phyloP scores from a whole-genome alignment of 225 moss, liverwort and hornwort genomes.

The Bryoerythrophyllum caledonicum region DNA sequence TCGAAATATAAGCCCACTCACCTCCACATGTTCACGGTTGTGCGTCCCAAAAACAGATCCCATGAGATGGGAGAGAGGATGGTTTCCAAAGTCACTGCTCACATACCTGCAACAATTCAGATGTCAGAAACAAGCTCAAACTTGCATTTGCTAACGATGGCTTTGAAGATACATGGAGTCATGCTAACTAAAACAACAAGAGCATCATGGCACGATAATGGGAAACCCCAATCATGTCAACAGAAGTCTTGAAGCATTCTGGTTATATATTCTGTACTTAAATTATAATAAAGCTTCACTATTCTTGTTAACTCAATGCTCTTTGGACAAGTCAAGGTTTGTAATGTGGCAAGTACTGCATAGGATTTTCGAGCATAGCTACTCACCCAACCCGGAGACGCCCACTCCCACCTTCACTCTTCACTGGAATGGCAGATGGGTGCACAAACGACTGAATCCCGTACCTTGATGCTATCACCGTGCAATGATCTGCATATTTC shows the following conservation, averaged over 20 bases:
- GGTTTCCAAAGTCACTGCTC: constrained; percentile 90
- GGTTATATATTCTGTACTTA: too few species aligned
- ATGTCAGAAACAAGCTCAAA: constrained; percentile 3
- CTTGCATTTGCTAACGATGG: neutral
- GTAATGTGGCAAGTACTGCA: too few species aligned
- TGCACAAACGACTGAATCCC: constrained; percentile 65
- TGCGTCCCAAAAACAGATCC: constrained; percentile 89
- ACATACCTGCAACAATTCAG: constrained; percentile 54
- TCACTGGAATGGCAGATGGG: constrained; percentile 71
- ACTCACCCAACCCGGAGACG: constrained; percentile 82
- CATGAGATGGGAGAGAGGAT: constrained; percentile 86
- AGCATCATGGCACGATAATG: neutral
- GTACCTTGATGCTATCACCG: constrained; percentile 79
- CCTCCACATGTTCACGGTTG: constrained; percentile 77
- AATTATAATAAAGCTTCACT: too few species aligned
- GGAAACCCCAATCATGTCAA: too few species aligned
- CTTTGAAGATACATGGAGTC: neutral
- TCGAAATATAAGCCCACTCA: constrained; percentile 20
- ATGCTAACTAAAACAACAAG: neutral
- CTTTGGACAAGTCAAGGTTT: too few species aligned
- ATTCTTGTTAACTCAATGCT: too few species aligned
- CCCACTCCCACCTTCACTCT: constrained; percentile 71
- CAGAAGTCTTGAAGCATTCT: too few species aligned
- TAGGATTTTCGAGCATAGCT: neutral
- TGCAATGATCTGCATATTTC: constrained; percentile 97